Evolutionary conservation across 306 rosid genomes (phyloP).

Genomic region (Acacia confusa): DNA sequence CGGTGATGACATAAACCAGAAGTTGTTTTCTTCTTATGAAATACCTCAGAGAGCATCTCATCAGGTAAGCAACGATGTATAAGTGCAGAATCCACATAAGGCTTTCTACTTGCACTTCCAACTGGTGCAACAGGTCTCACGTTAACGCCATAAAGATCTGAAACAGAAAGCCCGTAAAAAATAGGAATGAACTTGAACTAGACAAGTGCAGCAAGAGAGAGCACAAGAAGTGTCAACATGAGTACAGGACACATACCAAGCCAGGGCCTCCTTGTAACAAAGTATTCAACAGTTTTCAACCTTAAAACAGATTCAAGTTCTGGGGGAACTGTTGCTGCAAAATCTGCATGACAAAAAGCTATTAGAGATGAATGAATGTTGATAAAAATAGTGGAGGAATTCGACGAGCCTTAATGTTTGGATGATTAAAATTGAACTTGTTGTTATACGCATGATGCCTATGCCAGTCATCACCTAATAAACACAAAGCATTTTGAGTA

Average conservation of each 20-base stretch:
- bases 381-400: not conserved
- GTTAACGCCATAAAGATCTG: constrained; percentile 93
- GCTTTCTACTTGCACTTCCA: constrained; percentile 83
- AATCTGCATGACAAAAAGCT: constrained; percentile 48
- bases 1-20: not conserved
- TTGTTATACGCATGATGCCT: not conserved
- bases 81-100: constrained; percentile 66
- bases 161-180: constrained; percentile 49
- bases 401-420: not conserved
- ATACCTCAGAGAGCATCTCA: constrained; percentile 90
- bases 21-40: constrained; percentile 14
- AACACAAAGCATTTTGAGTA: not conserved
- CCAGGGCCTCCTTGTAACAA: constrained; percentile 91
- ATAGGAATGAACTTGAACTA: constrained; percentile 26
- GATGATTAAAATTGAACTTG: not conserved
- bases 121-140: constrained; percentile 96
- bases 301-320: constrained; percentile 80
- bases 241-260: constrained; percentile 60
- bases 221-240: not conserved
- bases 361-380: not conserved
- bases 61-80: constrained; percentile 80
- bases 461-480: not conserved
- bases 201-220: not conserved
- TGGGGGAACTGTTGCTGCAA: constrained; percentile 54
- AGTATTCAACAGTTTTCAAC: constrained; percentile 70